phyloP scores from a whole-genome alignment of 257 asterid species.

The Fraxinus americana region DNA sequence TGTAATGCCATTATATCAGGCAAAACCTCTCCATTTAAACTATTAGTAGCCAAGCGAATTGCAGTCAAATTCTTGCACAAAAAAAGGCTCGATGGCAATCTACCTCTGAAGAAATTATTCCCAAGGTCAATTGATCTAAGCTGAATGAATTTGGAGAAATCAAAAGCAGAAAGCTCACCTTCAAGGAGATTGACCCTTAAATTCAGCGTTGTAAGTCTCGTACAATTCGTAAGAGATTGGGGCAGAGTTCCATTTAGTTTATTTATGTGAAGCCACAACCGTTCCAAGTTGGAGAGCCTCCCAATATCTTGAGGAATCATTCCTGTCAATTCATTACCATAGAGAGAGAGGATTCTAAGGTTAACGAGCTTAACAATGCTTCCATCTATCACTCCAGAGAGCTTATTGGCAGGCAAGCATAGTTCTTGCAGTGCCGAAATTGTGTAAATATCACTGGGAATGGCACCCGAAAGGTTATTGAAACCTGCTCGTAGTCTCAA shows the following conservation, averaged over 20 bases:
- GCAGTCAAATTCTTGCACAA: constrained; percentile 76
- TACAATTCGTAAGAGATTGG: constrained; percentile 67
- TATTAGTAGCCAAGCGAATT: constrained; percentile 72
- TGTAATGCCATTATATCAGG: constrained; percentile 57
- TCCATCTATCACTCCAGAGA: constrained; percentile 55
- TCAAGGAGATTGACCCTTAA: constrained; percentile 68
- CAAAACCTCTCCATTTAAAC: constrained; percentile 62
- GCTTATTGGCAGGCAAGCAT: constrained; percentile 65
- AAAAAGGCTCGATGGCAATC: constrained; percentile 68
- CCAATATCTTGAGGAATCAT: constrained; percentile 71
- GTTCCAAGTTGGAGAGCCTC: constrained; percentile 57
- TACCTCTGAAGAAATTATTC: constrained; percentile 63
- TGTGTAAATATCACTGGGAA: constrained; percentile 65
- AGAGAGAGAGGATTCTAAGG: constrained; percentile 62
- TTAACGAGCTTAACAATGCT: constrained; percentile 51
- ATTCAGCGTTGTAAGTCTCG: constrained; percentile 58
- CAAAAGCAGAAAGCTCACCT: constrained; percentile 72
- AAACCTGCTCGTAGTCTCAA: constrained; percentile 69
- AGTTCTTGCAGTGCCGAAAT: constrained; percentile 57
- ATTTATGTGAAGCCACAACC: constrained; percentile 76
- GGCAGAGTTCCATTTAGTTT: constrained; percentile 72
- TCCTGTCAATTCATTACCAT: constrained; percentile 65
- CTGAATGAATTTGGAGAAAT: constrained; percentile 70
- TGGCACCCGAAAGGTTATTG: constrained; percentile 53
- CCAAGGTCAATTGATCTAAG: constrained; percentile 76